Evolutionary conservation across 2,329 filamentous ascomycete genomes (phyloP).

Genomic region (Zymoseptoria ardabiliae): DNA sequence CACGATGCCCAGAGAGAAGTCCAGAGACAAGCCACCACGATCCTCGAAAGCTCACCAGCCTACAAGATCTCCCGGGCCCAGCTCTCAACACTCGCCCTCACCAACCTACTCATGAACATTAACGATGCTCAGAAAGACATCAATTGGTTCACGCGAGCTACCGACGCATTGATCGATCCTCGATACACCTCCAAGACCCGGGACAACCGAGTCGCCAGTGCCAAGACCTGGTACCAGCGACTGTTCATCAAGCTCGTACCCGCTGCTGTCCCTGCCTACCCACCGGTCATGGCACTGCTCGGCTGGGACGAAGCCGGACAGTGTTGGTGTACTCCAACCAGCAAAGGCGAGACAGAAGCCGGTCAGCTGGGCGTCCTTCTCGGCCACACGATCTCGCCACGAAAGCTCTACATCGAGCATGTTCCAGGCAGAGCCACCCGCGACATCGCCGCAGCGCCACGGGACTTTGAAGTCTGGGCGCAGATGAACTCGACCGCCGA

Average conservation of each 20-base stretch:
- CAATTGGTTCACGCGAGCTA: conserved; percentile 64
- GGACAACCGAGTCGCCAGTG: not conserved
- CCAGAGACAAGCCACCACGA: conserved; percentile 5
- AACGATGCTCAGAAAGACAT: conserved; percentile 36
- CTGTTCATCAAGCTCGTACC: not conserved
- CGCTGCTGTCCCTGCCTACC: not conserved
- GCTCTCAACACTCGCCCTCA: conserved; percentile 24
- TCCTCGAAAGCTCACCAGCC: conserved; percentile 1
- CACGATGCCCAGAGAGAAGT: conserved; percentile 4
- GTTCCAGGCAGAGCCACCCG: conserved; percentile 34
- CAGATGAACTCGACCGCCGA: conserved; percentile 21
- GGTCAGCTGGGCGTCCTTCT: conserved; percentile 56
- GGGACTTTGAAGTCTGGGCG: conserved; percentile 41
- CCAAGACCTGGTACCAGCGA: not conserved
- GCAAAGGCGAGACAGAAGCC: conserved; percentile 42
- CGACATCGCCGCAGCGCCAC: conserved; percentile 36
- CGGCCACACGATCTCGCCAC: conserved; percentile 31
- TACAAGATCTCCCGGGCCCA: conserved; percentile 12
- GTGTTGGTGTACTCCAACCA: conserved; percentile 69
- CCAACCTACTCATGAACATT: conserved; percentile 22
- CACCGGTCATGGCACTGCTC: conserved; percentile 47
- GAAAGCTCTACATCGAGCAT: conserved; percentile 41
- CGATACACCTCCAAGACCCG: conserved; percentile 52
- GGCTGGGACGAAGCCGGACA: conserved; percentile 74
- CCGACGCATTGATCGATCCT: conserved; percentile 60